A percentile compares a stretch with the other conserved stretches of the same genome.
phyloP scores from a whole-genome alignment of 1,284 basidiomycete genomes.

The Volvariella volvacea region DNA sequence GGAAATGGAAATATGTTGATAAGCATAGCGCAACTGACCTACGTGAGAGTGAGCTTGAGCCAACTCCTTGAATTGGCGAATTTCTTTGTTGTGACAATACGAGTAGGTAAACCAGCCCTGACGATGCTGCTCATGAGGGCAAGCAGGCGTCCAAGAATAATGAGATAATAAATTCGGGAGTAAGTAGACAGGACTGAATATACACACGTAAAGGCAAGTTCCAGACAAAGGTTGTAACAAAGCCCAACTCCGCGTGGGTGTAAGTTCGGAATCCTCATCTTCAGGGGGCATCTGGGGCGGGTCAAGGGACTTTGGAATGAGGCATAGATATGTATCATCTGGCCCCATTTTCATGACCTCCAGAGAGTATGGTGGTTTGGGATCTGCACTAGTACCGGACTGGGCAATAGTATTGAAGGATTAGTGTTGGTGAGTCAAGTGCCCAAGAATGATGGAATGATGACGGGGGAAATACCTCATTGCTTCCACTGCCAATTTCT shows the following conservation, averaged over 20 bases:
- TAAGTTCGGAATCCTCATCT: conserved; percentile 52
- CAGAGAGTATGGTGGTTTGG: conserved; percentile 35
- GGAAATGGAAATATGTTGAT: not conserved
- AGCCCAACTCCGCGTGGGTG: conserved; percentile 71
- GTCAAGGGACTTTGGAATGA: conserved; percentile 61
- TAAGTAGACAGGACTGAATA: conserved; percentile 12
- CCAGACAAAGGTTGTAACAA: conserved; percentile 70
- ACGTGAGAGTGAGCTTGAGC: conserved; percentile 42
- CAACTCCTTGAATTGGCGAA: conserved; percentile 83
- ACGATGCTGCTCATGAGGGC: conserved; percentile 48
- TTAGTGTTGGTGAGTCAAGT: conserved; percentile 11
- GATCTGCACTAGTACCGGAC: conserved; percentile 4
- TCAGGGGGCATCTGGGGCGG: conserved; percentile 31
- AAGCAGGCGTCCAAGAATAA: not conserved
- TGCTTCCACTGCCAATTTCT: conserved; percentile 46
- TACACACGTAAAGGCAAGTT: conserved; percentile 73
- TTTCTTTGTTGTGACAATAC: conserved; percentile 87
- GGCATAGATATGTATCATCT: conserved; percentile 61
- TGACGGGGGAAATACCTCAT: conserved; percentile 3
- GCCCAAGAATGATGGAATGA: conserved; percentile 13
- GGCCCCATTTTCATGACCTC: conserved; percentile 69
- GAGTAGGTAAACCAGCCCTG: conserved; percentile 96
- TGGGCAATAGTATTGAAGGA: conserved; percentile 17
- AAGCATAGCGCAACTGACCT: conserved; percentile 29
- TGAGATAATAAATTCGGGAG: conserved; percentile 3